Percentiles rank a stretch among this genome's conserved stretches.
Conservation (phyloP, 441 rosid genomes). For the Jatropha multifida region DNA sequence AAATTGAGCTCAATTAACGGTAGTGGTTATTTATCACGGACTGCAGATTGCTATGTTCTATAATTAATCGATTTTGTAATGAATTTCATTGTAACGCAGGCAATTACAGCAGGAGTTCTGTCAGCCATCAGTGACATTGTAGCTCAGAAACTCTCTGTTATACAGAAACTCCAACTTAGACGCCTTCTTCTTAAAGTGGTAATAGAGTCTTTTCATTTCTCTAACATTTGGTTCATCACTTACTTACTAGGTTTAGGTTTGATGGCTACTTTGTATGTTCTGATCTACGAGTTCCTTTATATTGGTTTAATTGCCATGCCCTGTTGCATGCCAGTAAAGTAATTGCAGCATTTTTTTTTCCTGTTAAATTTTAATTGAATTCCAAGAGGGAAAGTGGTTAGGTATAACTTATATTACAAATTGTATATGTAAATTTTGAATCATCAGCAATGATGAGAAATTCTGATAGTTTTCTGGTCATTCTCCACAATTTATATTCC, state of each 20-base stretch:
- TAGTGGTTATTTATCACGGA: neutral
- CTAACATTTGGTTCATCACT: neutral
- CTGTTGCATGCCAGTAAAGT: neutral
- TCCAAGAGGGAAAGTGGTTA: neutral
- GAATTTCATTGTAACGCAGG: slow-evolving; percentile 41
- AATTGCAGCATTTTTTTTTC: neutral
- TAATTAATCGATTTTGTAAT: neutral
- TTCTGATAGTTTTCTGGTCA: neutral
- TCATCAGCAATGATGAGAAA: neutral
- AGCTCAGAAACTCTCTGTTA: slow-evolving; percentile 85
- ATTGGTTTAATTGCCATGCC: neutral
- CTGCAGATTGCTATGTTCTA: neutral
- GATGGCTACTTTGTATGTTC: neutral
- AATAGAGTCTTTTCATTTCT: slow-evolving; percentile 12
- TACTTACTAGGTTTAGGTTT: neutral
- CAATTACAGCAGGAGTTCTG: slow-evolving; percentile 77
- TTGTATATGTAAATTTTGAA: neutral
- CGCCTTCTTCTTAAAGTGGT: slow-evolving; percentile 92
- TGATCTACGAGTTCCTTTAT: neutral
- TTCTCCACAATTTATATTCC: neutral
- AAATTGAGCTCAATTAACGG: neutral
- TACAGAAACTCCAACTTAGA: slow-evolving; percentile 74
- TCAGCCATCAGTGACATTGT: slow-evolving; percentile 78
- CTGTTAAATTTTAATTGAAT: neutral
- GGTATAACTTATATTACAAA: neutral